These are phyloP conservation scores for Nicotiana obtusifolia DNA, from an alignment of 257 asterid species.

Conservation along the genomic window DNA sequence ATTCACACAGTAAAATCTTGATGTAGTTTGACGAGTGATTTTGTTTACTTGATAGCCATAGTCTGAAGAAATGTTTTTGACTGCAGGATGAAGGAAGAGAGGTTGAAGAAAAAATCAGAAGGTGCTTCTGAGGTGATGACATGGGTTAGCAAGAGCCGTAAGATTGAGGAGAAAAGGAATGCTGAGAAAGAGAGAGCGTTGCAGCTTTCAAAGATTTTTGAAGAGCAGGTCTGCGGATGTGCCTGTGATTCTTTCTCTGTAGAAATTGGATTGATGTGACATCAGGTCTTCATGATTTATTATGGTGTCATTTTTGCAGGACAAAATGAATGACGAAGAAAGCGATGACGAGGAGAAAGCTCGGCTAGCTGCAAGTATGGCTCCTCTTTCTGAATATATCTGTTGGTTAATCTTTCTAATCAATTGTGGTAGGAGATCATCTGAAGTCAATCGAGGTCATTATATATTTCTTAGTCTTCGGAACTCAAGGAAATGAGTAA, in stretches of 20 bases:
- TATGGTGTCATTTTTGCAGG: conserved; percentile 41
- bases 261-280: not conserved
- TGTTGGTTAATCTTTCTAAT: not conserved
- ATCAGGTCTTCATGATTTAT: not conserved
- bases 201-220: conserved; percentile 79
- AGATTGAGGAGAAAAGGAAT: conserved; percentile 66
- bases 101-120: conserved; percentile 65
- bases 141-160: conserved; percentile 83
- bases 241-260: not conserved
- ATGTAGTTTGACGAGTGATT: not conserved
- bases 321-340: conserved; percentile 65
- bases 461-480: not conserved
- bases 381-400: conserved; percentile 3
- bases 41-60: not conserved
- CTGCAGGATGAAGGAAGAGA: conserved; percentile 78
- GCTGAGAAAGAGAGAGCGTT: conserved; percentile 68
- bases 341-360: conserved; percentile 63
- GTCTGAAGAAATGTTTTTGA: not conserved
- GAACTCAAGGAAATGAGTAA: not conserved
- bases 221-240: conserved; percentile 65
- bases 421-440: conserved; percentile 3
- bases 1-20: not conserved
- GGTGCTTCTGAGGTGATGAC: conserved; percentile 68
- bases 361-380: conserved; percentile 45
- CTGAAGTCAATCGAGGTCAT: not conserved